Conservation (phyloP, 2,329 filamentous ascomycete genomes). For the Epichloe uncinata region DNA sequence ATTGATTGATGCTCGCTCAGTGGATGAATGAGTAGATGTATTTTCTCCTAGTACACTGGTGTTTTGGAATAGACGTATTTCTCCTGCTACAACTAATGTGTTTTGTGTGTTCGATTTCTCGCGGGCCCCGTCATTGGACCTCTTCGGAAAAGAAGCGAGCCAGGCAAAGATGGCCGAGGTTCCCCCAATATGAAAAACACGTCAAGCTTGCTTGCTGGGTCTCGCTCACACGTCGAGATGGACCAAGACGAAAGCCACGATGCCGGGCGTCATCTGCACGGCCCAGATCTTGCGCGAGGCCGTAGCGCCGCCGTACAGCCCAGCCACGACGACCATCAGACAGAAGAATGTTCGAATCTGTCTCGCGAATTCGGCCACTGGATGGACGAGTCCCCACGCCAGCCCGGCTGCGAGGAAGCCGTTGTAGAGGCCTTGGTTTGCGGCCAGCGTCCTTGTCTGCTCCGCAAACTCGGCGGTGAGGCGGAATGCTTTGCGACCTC, state of each 20-base stretch:
- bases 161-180: too few relatives aligned
- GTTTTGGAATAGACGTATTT: too few relatives aligned
- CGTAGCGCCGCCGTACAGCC: constrained; percentile 30
- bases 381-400: constrained; percentile 32
- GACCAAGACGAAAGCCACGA: constrained; percentile 1
- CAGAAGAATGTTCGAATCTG: constrained; percentile 36
- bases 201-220: too few relatives aligned
- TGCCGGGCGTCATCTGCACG: constrained; percentile 25
- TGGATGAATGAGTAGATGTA: too few relatives aligned
- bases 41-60: too few relatives aligned
- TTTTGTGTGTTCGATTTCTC: too few relatives aligned
- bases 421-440: constrained; percentile 40
- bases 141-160: too few relatives aligned
- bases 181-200: too few relatives aligned
- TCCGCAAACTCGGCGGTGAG: constrained; percentile 31
- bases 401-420: constrained; percentile 38
- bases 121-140: too few relatives aligned
- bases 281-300: constrained; percentile 27
- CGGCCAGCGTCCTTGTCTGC: constrained; percentile 30
- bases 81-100: too few relatives aligned
- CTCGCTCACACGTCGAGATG: constrained; percentile 9
- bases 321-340: constrained; percentile 30
- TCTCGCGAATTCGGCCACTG: constrained; percentile 24
- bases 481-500: constrained; percentile 30
- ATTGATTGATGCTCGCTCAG: too few relatives aligned